Evolutionary conservation across 1,139 yeast species (phyloP).

Genomic region (Pichia sp.): DNA sequence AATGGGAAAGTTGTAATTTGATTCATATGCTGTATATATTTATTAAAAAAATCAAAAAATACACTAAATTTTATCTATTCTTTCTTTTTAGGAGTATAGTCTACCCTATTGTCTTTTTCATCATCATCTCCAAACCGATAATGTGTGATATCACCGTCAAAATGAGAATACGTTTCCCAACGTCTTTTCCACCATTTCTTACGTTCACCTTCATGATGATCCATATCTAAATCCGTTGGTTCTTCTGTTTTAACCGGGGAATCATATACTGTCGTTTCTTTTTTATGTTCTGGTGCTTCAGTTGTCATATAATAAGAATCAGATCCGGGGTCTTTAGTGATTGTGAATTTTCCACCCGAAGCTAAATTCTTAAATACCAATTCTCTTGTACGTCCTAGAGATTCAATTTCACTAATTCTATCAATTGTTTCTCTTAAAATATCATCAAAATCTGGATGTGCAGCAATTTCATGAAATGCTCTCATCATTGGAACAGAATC

Average conservation of each 20-base stretch:
- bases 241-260: neutral
- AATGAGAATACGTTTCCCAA: constrained; percentile 32
- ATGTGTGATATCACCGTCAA: no score
- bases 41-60: no score
- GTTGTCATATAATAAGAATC: neutral
- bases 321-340: constrained; percentile 18
- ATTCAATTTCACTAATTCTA: constrained; percentile 70
- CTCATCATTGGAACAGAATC: constrained; percentile 89
- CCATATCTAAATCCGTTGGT: constrained; percentile 22
- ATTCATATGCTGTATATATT: no score
- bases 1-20: no score
- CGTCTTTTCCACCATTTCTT: constrained; percentile 43
- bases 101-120: neutral
- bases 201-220: constrained; percentile 35
- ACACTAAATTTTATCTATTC: no score
- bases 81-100: neutral
- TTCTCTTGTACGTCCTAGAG: constrained; percentile 76
- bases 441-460: constrained; percentile 65
- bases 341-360: constrained; percentile 42
- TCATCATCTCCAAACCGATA: neutral
- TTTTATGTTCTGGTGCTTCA: neutral
- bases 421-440: constrained; percentile 65
- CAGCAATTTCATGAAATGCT: constrained; percentile 73
- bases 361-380: constrained; percentile 67
- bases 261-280: neutral